phyloP scores from a whole-genome alignment of 495 filamentous ascomycete species.

The Hypoxylon cercidicola region DNA sequence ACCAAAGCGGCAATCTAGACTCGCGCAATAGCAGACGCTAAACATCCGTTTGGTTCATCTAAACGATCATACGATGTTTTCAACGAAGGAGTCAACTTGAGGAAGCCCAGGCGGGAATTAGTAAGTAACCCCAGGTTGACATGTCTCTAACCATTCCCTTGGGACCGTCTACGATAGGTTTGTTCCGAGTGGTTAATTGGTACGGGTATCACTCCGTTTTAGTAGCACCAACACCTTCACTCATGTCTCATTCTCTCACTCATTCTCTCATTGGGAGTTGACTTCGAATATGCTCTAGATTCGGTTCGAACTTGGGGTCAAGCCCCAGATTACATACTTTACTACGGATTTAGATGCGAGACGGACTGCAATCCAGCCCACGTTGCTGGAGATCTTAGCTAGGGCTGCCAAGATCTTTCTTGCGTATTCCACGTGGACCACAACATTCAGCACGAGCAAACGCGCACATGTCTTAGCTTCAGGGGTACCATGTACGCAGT shows the following conservation, averaged over 20 bases:
- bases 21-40: background rate
- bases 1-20: conserved; percentile 11
- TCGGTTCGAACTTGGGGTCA: too few species aligned
- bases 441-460: conserved; percentile 13
- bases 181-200: conserved; percentile 18
- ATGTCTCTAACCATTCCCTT: conserved; percentile 16
- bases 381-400: background rate
- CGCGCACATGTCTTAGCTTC: conserved; percentile 20
- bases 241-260: too few species aligned
- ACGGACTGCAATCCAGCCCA: background rate
- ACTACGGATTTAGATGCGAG: too few species aligned
- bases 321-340: too few species aligned
- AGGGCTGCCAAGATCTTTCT: background rate
- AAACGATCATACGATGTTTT: conserved; percentile 8
- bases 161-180: conserved; percentile 10
- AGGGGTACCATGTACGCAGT: background rate
- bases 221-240: too few species aligned
- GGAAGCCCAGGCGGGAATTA: background rate
- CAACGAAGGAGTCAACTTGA: conserved; percentile 11
- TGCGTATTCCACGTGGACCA: conserved; percentile 22
- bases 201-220: too few species aligned
- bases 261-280: too few species aligned
- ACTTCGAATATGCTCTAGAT: too few species aligned
- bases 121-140: conserved; percentile 22
- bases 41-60: conserved; percentile 4